phyloP scores from a whole-genome alignment of 352 stramenopile species.

The Chrysophaeum taylorii region DNA sequence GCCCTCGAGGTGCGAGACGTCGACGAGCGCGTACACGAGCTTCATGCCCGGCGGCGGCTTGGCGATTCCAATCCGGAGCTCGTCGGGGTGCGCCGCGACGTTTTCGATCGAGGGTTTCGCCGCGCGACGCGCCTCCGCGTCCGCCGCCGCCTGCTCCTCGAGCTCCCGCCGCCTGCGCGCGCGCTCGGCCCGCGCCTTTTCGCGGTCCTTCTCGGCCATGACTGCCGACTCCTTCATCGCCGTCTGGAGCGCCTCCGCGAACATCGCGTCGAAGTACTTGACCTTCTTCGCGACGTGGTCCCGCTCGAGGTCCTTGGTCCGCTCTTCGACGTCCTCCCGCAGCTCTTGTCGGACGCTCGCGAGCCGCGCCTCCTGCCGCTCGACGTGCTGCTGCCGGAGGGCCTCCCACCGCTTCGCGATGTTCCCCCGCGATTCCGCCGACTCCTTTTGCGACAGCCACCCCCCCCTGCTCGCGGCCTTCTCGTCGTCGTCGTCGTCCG shows the following conservation, averaged over 20 bases:
- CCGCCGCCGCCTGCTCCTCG: background rate
- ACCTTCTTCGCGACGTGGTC: background rate
- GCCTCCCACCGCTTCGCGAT: background rate
- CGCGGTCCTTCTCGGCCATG: background rate
- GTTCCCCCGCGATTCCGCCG: background rate
- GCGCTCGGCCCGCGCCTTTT: background rate
- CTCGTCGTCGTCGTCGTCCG: no score
- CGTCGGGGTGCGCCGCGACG: constrained; percentile 7
- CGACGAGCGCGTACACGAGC: background rate
- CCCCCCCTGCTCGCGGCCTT: no score
- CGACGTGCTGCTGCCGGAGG: background rate
- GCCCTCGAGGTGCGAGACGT: background rate
- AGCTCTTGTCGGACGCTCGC: background rate
- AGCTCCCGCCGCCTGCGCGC: background rate
- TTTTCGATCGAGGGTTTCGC: background rate
- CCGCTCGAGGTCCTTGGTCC: background rate
- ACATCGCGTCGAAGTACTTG: background rate
- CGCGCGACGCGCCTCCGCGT: background rate
- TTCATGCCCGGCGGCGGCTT: background rate
- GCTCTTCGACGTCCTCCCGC: background rate
- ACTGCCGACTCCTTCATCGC: background rate
- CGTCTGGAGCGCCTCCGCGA: background rate
- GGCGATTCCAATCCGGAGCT: background rate
- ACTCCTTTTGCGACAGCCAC: background rate
- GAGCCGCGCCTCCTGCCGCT: background rate